phyloP scores from a whole-genome alignment of 345 rosid genomes.

The Eucalyptus regnans region DNA sequence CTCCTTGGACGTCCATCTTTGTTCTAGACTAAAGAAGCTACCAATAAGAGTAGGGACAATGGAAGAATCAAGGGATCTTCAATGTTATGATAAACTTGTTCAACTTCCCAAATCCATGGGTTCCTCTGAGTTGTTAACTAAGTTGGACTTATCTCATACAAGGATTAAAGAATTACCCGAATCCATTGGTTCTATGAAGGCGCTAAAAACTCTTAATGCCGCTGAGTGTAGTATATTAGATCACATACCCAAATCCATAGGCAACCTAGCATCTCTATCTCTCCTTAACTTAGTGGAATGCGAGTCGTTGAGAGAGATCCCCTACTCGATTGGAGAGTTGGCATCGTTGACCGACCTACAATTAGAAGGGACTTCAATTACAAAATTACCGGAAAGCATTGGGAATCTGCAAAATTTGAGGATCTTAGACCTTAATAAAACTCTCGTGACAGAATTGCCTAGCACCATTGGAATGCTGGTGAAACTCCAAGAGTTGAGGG shows the following conservation, averaged over 20 bases:
- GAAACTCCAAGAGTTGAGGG: neutral
- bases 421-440: neutral
- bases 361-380: neutral
- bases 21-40: neutral
- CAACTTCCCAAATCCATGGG: neutral
- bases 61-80: neutral
- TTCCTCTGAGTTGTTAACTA: neutral
- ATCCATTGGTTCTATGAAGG: neutral
- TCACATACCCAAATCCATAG: neutral
- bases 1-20: neutral
- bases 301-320: neutral
- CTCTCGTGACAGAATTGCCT: neutral
- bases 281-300: neutral
- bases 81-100: neutral
- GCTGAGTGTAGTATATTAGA: rapidly evolving
- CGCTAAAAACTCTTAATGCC: neutral
- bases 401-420: neutral
- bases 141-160: rapidly evolving
- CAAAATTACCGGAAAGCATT: neutral
- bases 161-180: neutral
- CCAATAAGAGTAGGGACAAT: neutral
- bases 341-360: neutral
- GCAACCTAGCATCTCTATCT: neutral
- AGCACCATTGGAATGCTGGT: neutral
- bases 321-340: neutral